phyloP scores from a whole-genome alignment of 2,329 filamentous ascomycete species.

The Nigrospora sphaerica region DNA sequence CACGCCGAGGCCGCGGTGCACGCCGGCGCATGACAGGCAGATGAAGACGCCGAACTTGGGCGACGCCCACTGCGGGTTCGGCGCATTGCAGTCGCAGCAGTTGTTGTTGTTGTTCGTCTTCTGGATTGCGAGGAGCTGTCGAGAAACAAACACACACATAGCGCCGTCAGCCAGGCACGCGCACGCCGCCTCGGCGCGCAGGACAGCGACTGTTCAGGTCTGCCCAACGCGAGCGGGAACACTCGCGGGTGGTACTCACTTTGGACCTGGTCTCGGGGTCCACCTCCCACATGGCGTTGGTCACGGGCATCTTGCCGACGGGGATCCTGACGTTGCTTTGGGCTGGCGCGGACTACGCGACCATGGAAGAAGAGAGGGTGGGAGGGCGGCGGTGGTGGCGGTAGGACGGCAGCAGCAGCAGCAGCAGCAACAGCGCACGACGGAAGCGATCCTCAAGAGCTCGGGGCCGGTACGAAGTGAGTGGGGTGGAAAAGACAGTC shows the following conservation, averaged over 20 bases:
- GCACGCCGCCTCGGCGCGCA: not conserved
- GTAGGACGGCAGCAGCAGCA: too few relatives aligned
- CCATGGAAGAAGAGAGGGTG: too few relatives aligned
- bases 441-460: too few relatives aligned
- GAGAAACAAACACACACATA: not conserved
- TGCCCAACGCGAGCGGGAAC: not conserved
- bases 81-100: conserved; percentile 93
- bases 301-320: too few relatives aligned
- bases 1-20: conserved; percentile 89
- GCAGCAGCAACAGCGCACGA: too few relatives aligned
- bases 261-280: conserved; percentile 96
- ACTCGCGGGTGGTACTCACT: conserved; percentile 42
- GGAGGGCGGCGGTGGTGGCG: too few relatives aligned
- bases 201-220: not conserved
- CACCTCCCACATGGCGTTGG: conserved; percentile 92
- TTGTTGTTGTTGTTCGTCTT: conserved; percentile 82
- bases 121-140: conserved; percentile 74
- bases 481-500: too few relatives aligned
- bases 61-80: conserved; percentile 94
- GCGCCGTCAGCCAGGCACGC: too few relatives aligned
- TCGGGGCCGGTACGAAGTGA: too few relatives aligned
- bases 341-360: too few relatives aligned
- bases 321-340: too few relatives aligned
- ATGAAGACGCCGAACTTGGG: conserved; percentile 99
- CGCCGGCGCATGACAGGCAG: conserved; percentile 90